Evolutionary conservation across 2,329 filamentous ascomycete genomes (phyloP).

Genomic region (Diaporthe ilicicola): DNA sequence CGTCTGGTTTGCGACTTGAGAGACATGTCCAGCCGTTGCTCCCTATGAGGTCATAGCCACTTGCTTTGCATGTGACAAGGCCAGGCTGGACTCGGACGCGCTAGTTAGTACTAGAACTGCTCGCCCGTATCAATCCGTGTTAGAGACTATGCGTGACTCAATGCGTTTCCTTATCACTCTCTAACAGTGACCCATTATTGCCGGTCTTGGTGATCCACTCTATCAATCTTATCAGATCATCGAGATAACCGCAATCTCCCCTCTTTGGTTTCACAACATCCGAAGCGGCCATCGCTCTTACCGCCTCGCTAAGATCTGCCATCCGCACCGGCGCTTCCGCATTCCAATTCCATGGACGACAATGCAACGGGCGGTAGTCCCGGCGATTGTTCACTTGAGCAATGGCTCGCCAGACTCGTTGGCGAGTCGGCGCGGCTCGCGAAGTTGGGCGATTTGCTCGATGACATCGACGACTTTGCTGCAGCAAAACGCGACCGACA

Average conservation of each 20-base stretch:
- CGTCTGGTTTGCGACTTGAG: too few relatives aligned
- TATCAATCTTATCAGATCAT: constrained; percentile 31
- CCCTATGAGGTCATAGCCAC: too few relatives aligned
- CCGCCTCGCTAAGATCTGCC: not conserved
- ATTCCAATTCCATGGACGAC: not conserved
- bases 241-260: constrained; percentile 22
- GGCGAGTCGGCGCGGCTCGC: not conserved
- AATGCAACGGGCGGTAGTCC: not conserved
- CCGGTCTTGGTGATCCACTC: not conserved
- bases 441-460: not conserved
- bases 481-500: not conserved
- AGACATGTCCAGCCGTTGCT: too few relatives aligned
- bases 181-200: not conserved
- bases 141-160: not conserved
- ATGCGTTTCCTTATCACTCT: not conserved
- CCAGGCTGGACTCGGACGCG: not conserved
- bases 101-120: too few relatives aligned
- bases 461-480: constrained; percentile 2
- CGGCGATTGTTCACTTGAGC: not conserved
- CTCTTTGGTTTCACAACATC: constrained; percentile 6
- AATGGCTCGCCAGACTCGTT: constrained; percentile 4
- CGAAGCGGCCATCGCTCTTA: not conserved
- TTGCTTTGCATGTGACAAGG: not conserved
- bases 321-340: not conserved
- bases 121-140: not conserved